Conservation (phyloP, 2,329 filamentous ascomycete genomes). For the Diplocarpon rosae region DNA sequence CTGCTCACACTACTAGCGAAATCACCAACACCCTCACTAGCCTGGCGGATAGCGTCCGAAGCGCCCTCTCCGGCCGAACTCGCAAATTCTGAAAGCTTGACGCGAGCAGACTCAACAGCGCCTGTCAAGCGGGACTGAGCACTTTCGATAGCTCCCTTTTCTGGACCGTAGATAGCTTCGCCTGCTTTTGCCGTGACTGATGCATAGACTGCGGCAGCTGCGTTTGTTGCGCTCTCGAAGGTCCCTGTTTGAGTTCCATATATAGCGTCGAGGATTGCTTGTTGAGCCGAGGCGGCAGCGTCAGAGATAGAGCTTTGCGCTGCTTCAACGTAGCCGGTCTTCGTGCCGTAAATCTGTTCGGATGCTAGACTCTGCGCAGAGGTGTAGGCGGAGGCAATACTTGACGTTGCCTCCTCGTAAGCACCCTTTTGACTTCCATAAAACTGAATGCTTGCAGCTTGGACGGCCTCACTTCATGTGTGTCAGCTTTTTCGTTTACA, state of each 20-base stretch:
- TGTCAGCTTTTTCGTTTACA: too few species aligned
- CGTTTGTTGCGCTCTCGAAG: constrained; percentile 21
- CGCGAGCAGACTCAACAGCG: constrained; percentile 23
- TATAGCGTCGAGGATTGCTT: constrained; percentile 43
- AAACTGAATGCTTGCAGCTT: constrained; percentile 44
- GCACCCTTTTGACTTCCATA: constrained; percentile 45
- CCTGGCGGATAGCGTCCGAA: constrained; percentile 28
- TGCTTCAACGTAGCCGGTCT: constrained; percentile 39
- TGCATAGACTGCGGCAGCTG: constrained; percentile 14
- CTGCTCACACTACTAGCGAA: constrained; percentile 35
- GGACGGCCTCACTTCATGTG: constrained; percentile 35
- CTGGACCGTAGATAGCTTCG: constrained; percentile 19
- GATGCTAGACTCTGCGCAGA: constrained; percentile 38
- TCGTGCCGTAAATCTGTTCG: constrained; percentile 43
- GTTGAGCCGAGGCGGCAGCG: constrained; percentile 43
- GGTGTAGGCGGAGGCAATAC: constrained; percentile 40
- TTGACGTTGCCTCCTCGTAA: constrained; percentile 42
- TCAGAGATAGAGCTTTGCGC: constrained; percentile 41
- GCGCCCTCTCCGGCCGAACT: constrained; percentile 24
- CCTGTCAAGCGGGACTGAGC: constrained; percentile 21
- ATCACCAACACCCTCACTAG: constrained; percentile 33
- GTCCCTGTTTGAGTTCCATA: constrained; percentile 43
- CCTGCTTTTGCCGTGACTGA: constrained; percentile 15
- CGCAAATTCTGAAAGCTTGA: constrained; percentile 21
- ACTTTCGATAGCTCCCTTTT: constrained; percentile 23